phyloP scores from a whole-genome alignment of 176 grass and related monocot species.

The Oryza glumipatula region DNA sequence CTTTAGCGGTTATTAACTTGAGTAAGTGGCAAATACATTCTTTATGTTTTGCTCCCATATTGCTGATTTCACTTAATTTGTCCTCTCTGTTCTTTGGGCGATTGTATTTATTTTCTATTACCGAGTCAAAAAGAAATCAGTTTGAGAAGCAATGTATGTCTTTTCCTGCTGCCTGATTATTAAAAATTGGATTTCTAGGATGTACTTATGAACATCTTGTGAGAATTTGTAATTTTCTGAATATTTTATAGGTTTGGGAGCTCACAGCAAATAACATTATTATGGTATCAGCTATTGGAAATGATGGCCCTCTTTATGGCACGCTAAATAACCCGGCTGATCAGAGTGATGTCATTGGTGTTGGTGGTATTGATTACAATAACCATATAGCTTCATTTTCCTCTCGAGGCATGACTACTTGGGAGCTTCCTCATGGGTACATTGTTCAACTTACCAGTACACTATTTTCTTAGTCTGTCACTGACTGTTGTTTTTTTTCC shows the following conservation, averaged over 20 bases:
- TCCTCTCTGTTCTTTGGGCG: not conserved
- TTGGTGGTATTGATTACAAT: constrained; percentile 99
- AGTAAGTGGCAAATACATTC: not conserved
- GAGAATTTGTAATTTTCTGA: constrained; percentile 18
- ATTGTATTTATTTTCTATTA: constrained; percentile 5
- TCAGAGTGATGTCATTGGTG: constrained; percentile 95
- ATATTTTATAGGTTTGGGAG: constrained; percentile 87
- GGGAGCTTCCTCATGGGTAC: constrained; percentile 99
- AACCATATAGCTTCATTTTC: constrained; percentile 99
- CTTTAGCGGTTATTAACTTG: constrained; percentile 6
- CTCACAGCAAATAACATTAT: constrained; percentile 98
- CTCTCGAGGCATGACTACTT: constrained; percentile 97
- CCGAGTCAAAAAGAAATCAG: not conserved
- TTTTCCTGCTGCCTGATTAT: not conserved
- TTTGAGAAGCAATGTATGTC: not conserved
- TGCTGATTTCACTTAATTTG: not conserved
- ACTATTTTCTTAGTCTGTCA: constrained; percentile 26
- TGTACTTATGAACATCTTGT: not conserved
- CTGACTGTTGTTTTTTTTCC: not conserved
- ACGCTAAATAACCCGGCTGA: constrained; percentile 98
- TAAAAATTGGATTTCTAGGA: not conserved
- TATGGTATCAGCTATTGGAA: constrained; percentile 99
- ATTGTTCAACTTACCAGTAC: constrained; percentile 33
- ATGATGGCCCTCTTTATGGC: constrained; percentile 97
- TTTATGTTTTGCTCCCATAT: constrained; percentile 2